Percentiles rank a stretch among this genome's conserved stretches.
Conservation (phyloP, 2,329 filamentous ascomycete genomes). For the Dactylonectria estremocensis region DNA sequence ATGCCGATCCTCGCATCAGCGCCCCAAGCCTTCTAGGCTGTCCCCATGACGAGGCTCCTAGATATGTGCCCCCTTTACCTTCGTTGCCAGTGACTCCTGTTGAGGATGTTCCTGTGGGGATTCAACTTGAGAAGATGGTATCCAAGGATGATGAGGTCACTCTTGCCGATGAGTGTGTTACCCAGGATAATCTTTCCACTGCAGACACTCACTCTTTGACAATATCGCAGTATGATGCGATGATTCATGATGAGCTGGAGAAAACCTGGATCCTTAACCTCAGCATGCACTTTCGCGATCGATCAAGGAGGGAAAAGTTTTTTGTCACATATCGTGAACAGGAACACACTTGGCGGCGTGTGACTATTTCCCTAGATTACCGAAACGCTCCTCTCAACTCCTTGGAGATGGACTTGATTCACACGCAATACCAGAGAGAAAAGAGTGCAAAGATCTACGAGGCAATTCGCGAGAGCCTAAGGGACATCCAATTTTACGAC, state of each 20-base stretch:
- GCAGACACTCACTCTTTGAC: conserved; percentile 65
- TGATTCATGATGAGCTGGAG: conserved; percentile 87
- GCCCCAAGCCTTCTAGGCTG: conserved; percentile 62
- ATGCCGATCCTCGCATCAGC: conserved; percentile 60
- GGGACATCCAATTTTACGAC: conserved; percentile 96
- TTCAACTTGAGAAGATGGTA: conserved; percentile 16
- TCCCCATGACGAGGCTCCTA: conserved; percentile 38
- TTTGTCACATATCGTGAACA: conserved; percentile 94
- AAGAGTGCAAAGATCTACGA: conserved; percentile 96
- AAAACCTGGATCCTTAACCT: conserved; percentile 95
- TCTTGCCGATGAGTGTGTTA: conserved; percentile 39
- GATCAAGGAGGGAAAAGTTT: conserved; percentile 95
- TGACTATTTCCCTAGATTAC: conserved; percentile 96
- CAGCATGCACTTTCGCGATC: conserved; percentile 98
- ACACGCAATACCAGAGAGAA: conserved; percentile 87
- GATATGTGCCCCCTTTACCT: conserved; percentile 27
- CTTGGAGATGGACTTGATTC: conserved; percentile 85
- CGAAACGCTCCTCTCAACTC: conserved; percentile 84
- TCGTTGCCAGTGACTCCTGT: conserved; percentile 37
- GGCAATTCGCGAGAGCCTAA: conserved; percentile 90
- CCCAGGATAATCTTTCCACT: conserved; percentile 52
- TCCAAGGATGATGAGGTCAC: conserved; percentile 42
- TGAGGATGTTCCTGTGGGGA: conserved; percentile 31
- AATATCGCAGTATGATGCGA: conserved; percentile 70
- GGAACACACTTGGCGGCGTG: conserved; percentile 84